phyloP scores from a whole-genome alignment of 306 rosid species.

The Geum urbanum region DNA sequence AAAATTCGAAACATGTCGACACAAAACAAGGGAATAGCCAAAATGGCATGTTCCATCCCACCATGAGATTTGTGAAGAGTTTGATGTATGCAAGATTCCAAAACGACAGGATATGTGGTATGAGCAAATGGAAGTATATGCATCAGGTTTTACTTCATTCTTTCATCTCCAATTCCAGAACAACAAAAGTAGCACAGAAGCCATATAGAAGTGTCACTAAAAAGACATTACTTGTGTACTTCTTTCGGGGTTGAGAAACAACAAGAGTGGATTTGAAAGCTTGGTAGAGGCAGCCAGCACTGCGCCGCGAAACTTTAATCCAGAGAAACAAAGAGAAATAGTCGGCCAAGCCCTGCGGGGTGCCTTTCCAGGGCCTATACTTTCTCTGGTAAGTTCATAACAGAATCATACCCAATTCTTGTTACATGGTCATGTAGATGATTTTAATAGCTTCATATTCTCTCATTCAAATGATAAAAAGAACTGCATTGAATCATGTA shows the following conservation, averaged over 20 bases:
- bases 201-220: neutral
- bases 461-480: neutral
- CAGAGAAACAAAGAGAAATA: conserved; percentile 47
- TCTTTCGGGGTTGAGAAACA: conserved; percentile 53
- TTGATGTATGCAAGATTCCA: conserved; percentile 32
- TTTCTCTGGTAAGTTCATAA: conserved; percentile 47
- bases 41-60: conserved; percentile 24
- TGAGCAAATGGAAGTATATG: conserved; percentile 80
- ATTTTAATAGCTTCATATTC: neutral
- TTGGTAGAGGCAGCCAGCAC: conserved; percentile 66
- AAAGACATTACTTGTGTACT: neutral
- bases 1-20: conserved; percentile 3
- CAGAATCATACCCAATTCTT: neutral
- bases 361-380: conserved; percentile 64
- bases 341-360: conserved; percentile 51
- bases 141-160: conserved; percentile 55
- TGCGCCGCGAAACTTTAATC: conserved; percentile 42
- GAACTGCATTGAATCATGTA: neutral
- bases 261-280: conserved; percentile 70
- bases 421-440: neutral
- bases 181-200: neutral
- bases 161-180: neutral
- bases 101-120: conserved; percentile 27
- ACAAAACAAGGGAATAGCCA: conserved; percentile 15
- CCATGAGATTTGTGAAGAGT: neutral